Evolutionary conservation across 2,329 filamentous ascomycete genomes (phyloP).

Genomic region (Amphichorda felina): DNA sequence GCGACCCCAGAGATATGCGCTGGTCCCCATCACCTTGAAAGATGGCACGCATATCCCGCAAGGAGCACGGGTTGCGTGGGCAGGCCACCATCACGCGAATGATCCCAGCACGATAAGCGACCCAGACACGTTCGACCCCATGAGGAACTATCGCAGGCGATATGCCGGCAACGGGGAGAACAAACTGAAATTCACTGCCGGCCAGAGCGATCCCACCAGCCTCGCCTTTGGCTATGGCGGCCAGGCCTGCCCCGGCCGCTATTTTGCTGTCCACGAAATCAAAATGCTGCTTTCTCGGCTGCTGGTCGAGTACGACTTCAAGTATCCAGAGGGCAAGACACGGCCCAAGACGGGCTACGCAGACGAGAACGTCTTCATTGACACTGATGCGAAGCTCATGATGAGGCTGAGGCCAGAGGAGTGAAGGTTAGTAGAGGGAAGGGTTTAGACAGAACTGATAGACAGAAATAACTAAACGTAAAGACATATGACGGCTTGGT

Average conservation of each 20-base stretch:
- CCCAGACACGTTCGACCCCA: constrained; percentile 2
- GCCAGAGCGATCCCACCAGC: constrained; percentile 10
- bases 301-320: constrained; percentile 24
- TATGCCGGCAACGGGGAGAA: neutral
- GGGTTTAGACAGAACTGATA: no score
- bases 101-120: constrained; percentile 1
- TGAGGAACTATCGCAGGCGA: constrained; percentile 3
- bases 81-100: neutral
- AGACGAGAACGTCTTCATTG: neutral
- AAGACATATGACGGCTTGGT: no score
- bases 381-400: neutral
- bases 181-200: neutral
- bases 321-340: constrained; percentile 12
- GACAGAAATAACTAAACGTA: no score
- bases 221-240: constrained; percentile 21
- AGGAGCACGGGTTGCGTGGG: neutral
- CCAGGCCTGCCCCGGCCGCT: constrained; percentile 26
- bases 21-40: constrained; percentile 1
- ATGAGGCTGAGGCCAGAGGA: neutral
- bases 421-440: no score
- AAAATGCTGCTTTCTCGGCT: constrained; percentile 26
- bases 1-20: neutral
- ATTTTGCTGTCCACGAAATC: constrained; percentile 27
- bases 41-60: constrained; percentile 2
- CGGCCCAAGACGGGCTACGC: neutral